phyloP scores from a whole-genome alignment of 2,329 filamentous ascomycete genomes.

The Colletotrichum tropicale region DNA sequence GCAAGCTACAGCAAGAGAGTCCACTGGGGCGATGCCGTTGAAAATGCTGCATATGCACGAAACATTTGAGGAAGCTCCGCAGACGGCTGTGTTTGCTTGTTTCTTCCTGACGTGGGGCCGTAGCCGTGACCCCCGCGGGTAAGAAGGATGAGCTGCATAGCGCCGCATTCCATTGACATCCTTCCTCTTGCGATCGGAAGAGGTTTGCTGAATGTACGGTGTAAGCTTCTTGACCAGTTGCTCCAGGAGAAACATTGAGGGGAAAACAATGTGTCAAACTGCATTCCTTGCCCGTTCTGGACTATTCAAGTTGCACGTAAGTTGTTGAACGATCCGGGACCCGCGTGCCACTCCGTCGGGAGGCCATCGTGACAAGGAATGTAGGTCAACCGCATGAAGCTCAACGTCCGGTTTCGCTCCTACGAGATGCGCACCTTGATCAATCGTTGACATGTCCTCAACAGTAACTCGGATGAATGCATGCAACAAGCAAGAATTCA shows the following conservation, averaged over 20 bases:
- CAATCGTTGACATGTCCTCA: neutral
- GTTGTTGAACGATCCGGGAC: constrained; percentile 1
- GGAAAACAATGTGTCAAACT: neutral
- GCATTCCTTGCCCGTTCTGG: constrained; percentile 8
- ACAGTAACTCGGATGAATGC: neutral
- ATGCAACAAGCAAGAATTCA: neutral
- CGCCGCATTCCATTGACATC: neutral
- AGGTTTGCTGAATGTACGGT: neutral
- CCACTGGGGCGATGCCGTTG: neutral
- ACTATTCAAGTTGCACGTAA: neutral
- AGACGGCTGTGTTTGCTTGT: neutral
- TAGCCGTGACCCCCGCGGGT: neutral
- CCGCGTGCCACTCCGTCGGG: neutral
- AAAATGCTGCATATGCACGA: neutral
- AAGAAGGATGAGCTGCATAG: neutral
- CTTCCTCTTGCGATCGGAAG: neutral
- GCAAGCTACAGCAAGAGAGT: neutral
- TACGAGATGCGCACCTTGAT: neutral
- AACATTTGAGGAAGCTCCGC: neutral
- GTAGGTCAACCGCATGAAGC: neutral
- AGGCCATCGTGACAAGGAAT: neutral
- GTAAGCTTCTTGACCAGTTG: neutral
- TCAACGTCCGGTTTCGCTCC: constrained; percentile 9
- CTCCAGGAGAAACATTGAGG: neutral
- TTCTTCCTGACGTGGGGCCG: neutral